Conservation (phyloP, 768 basidiomycete genomes). For the Artomyces pyxidatus region DNA sequence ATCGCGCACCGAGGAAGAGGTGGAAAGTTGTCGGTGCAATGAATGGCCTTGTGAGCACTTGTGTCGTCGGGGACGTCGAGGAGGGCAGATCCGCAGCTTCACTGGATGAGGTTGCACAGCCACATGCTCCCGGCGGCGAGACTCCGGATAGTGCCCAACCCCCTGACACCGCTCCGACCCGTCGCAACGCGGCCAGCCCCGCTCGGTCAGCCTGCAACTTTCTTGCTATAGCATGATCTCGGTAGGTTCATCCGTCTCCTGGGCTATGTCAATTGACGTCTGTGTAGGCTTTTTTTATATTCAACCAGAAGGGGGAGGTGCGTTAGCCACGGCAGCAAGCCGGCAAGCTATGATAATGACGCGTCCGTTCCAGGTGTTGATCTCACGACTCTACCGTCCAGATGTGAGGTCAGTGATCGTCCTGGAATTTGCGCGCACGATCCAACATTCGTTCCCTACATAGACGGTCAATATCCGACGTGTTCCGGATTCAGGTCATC, state of each 20-base stretch:
- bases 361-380: constrained; percentile 61
- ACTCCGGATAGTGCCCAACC: not conserved
- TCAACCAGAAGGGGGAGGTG: constrained; percentile 99
- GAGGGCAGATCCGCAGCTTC: no score
- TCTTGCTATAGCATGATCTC: constrained; percentile 1
- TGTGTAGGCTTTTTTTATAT: constrained; percentile 93
- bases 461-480: constrained; percentile 94
- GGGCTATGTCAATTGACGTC: not conserved
- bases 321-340: constrained; percentile 16
- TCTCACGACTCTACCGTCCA: constrained; percentile 90
- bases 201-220: not conserved
- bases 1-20: no score
- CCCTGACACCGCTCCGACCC: not conserved
- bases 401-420: constrained; percentile 75
- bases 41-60: no score
- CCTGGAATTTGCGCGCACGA: not conserved
- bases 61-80: no score
- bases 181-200: not conserved
- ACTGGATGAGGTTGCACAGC: no score
- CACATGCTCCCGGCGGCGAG: no score
- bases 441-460: not conserved
- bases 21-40: no score
- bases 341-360: not conserved
- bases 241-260: not conserved
- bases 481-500: constrained; percentile 98